These are phyloP conservation scores for Apiospora koreana DNA, from an alignment of 2,329 filamentous ascomycete species.

Conservation along the genomic window DNA sequence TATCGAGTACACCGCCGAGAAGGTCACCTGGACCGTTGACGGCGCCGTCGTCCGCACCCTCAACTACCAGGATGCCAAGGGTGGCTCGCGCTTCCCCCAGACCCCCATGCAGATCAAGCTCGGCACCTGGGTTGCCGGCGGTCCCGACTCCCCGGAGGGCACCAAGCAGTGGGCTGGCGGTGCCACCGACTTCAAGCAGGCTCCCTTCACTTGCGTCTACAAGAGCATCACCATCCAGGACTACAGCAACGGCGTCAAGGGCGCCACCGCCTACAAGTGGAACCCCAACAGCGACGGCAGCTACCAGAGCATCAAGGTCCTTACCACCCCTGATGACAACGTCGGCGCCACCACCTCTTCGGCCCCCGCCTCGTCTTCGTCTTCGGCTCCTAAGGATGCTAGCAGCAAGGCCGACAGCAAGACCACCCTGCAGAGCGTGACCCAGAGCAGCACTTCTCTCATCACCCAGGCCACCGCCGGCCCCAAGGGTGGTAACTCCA, in stretches of 20 bases:
- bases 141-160: conserved; percentile 60
- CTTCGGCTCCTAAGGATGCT: conserved; percentile 11
- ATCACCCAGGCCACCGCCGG: conserved; percentile 23
- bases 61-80: conserved; percentile 57
- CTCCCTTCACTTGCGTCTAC: conserved; percentile 58
- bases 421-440: conserved; percentile 17
- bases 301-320: conserved; percentile 53
- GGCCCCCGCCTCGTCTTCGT: conserved; percentile 18
- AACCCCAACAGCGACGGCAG: conserved; percentile 49
- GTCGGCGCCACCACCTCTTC: conserved; percentile 19
- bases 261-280: conserved; percentile 54
- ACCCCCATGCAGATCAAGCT: conserved; percentile 73
- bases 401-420: conserved; percentile 15
- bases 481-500: conserved; percentile 18
- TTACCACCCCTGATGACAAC: conserved; percentile 34
- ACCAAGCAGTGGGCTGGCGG: conserved; percentile 74
- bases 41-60: conserved; percentile 63
- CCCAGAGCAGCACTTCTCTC: conserved; percentile 22
- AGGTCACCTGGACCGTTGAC: conserved; percentile 67
- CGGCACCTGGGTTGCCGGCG: conserved; percentile 66
- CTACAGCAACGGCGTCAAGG: conserved; percentile 51
- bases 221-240: conserved; percentile 55
- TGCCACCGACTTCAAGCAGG: conserved; percentile 50
- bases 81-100: conserved; percentile 65
- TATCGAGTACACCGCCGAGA: conserved; percentile 67